Conservation (phyloP, 352 stramenopile genomes). For the Pythium graminicola region DNA sequence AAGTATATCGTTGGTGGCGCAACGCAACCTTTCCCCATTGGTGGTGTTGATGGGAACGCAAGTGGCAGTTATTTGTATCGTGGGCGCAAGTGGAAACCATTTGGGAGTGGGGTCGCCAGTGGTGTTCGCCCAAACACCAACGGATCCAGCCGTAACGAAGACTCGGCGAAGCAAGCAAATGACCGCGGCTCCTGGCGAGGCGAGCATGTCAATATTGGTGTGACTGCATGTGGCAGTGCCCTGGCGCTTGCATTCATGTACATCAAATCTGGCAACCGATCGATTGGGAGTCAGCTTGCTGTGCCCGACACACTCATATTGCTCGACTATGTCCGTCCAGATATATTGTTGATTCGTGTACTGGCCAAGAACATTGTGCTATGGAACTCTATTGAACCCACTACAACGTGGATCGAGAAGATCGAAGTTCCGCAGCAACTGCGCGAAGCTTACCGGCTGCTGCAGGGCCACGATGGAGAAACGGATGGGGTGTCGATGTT, state of each 20-base stretch:
- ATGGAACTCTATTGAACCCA: conserved; percentile 91
- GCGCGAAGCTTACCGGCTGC: conserved; percentile 36
- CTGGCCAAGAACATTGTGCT: conserved; percentile 93
- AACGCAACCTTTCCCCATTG: conserved; percentile 3
- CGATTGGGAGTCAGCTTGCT: conserved; percentile 73
- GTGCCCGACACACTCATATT: conserved; percentile 94
- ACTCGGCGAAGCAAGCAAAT: not conserved
- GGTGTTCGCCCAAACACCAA: not conserved
- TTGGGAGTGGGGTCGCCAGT: conserved; percentile 21
- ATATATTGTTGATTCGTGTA: conserved; percentile 93
- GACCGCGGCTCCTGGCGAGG: conserved; percentile 28
- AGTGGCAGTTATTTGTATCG: conserved; percentile 63
- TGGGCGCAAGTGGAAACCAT: conserved; percentile 53
- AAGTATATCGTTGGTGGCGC: conserved; percentile 90
- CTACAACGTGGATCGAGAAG: conserved; percentile 85
- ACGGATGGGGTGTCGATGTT: conserved; percentile 4
- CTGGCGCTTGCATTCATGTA: conserved; percentile 96
- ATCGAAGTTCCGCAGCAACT: conserved; percentile 55
- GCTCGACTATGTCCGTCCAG: conserved; percentile 94
- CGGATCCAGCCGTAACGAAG: not conserved
- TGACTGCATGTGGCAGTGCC: conserved; percentile 91
- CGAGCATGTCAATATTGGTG: conserved; percentile 93
- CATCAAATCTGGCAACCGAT: conserved; percentile 89
- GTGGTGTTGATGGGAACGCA: conserved; percentile 2
- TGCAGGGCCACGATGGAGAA: conserved; percentile 9